A percentile compares a stretch with the other conserved stretches of the same genome.
Evolutionary conservation across 2,329 filamentous ascomycete genomes (phyloP).

Genomic region (Nannizzia gypsea): DNA sequence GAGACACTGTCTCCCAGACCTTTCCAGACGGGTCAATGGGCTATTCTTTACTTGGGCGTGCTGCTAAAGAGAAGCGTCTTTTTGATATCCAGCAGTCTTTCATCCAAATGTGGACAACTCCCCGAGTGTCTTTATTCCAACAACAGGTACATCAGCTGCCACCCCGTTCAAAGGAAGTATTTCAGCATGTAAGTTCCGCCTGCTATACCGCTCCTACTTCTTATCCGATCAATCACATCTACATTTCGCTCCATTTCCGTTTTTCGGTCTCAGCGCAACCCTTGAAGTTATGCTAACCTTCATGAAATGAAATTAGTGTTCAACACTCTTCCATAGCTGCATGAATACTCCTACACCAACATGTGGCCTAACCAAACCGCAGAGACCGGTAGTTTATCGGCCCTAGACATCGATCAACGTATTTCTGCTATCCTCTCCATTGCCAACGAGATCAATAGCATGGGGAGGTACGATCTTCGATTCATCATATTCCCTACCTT

Average conservation of each 20-base stretch:
- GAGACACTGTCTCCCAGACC: slow-evolving; percentile 20
- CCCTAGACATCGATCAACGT: slow-evolving; percentile 36
- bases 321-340: slow-evolving; percentile 39
- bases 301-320: slow-evolving; percentile 26
- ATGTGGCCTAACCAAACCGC: slow-evolving; percentile 41
- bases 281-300: too few relatives aligned
- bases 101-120: slow-evolving; percentile 28
- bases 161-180: slow-evolving; percentile 24
- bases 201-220: too few relatives aligned
- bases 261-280: too few relatives aligned
- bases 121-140: slow-evolving; percentile 26
- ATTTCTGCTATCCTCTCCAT: slow-evolving; percentile 36
- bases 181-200: slow-evolving; percentile 34
- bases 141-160: slow-evolving; percentile 29
- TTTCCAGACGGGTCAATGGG: slow-evolving; percentile 8
- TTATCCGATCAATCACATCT: background rate
- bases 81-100: slow-evolving; percentile 28
- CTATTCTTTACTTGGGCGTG: slow-evolving; percentile 15
- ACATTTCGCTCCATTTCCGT: background rate
- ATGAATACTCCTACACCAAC: slow-evolving; percentile 42
- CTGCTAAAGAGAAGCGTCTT: slow-evolving; percentile 24
- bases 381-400: slow-evolving; percentile 27
- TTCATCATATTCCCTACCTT: slow-evolving; percentile 45
- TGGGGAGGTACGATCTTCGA: slow-evolving; percentile 31
- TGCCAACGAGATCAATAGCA: slow-evolving; percentile 30